Evolutionary conservation across 1,284 basidiomycete genomes (phyloP), one percentile per base, ranked within the genome.

Genomic region (Vanrija sp.): DNA sequence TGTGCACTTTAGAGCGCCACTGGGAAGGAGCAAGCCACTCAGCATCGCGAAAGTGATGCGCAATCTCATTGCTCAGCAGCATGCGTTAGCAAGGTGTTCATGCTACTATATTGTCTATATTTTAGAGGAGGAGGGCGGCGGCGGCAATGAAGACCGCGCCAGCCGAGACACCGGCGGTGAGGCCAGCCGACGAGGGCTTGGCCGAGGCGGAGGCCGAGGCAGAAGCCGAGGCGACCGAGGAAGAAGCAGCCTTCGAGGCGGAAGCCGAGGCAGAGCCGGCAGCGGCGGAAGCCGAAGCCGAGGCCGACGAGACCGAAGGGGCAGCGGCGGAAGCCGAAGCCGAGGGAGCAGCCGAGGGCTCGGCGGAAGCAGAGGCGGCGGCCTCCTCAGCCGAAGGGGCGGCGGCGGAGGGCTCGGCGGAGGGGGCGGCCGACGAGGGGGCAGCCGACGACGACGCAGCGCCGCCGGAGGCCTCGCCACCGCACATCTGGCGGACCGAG

Each of bases 401-500:
- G 14, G 44, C 16, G 26, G 40, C 18, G 10, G 54, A 43, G 10
- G 54, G 18, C 1, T 9, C 18, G n/a, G 49, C 16, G 16, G 49
- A 38, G n/a, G 40, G 19, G 38, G 38, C 38, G 10, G 38, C 8
- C 38, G 38, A 40, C 16, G 38, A 40, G 38, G 38, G 38, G 38
- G 38, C 25, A 44, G 49, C 49, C 10, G 49, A 50, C 2, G 45
- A 38, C 7, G 46, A 7, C n/a, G 19, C 26, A 14, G 43, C 51
- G 25, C 14, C 48, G 26, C 38, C 25, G 15, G 21, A 38, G 23
- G 38, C 23, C 46, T 50, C 51, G 14, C 16, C 34, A 16, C 55
- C 59, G 50, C 59, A 61, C 50, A 54, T 61, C 43, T 46, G 28
- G 44, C 47, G 43, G 28, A 51, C 53, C 46, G 43, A 34, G 55